Percentiles rank a stretch among this genome's conserved stretches.
phyloP scores from a whole-genome alignment of 345 rosid genomes.

The Psidium friedrichsthalianum region DNA sequence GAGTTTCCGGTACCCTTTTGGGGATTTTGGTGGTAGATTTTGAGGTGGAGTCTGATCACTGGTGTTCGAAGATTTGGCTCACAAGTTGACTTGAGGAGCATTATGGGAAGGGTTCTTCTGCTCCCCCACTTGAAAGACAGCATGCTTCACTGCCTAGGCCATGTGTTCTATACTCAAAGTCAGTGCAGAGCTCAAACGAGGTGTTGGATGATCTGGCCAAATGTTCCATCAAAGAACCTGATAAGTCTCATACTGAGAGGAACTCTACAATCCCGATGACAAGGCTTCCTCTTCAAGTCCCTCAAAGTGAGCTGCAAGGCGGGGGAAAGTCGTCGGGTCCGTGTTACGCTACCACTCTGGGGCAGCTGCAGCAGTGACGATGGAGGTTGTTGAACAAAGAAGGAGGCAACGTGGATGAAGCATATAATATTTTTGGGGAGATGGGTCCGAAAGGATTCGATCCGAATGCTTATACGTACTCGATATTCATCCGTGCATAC shows the following conservation, averaged over 20 bases:
- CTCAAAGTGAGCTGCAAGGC: slow-evolving; percentile 71
- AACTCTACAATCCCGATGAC: slow-evolving; percentile 52
- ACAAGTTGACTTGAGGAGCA: slow-evolving; percentile 65
- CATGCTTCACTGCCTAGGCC: slow-evolving; percentile 94
- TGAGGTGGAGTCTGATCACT: slow-evolving; percentile 6
- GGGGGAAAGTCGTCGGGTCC: slow-evolving; percentile 76
- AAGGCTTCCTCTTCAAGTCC: slow-evolving; percentile 63
- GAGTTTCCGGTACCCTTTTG: neutral
- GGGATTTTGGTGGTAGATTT: slow-evolving; percentile 14
- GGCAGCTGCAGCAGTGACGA: slow-evolving; percentile 33
- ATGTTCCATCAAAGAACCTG: slow-evolving; percentile 72
- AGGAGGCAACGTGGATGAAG: slow-evolving; percentile 57
- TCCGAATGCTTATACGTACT: slow-evolving; percentile 56
- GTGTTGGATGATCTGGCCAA: slow-evolving; percentile 67
- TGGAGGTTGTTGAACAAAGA: slow-evolving; percentile 63
- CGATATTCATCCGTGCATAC: slow-evolving; percentile 59
- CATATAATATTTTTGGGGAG: slow-evolving; percentile 45
- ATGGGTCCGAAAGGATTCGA: slow-evolving; percentile 41
- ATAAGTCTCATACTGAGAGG: slow-evolving; percentile 52
- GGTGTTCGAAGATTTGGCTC: neutral
- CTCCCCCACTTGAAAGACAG: slow-evolving; percentile 79
- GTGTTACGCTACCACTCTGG: slow-evolving; percentile 79
- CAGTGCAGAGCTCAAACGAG: slow-evolving; percentile 40
- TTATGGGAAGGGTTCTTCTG: slow-evolving; percentile 75
- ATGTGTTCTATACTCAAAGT: slow-evolving; percentile 74